Base-by-base conservation (phyloP, 371 early-diverging fungal species). In the Agmasoma carcini region DNA sequence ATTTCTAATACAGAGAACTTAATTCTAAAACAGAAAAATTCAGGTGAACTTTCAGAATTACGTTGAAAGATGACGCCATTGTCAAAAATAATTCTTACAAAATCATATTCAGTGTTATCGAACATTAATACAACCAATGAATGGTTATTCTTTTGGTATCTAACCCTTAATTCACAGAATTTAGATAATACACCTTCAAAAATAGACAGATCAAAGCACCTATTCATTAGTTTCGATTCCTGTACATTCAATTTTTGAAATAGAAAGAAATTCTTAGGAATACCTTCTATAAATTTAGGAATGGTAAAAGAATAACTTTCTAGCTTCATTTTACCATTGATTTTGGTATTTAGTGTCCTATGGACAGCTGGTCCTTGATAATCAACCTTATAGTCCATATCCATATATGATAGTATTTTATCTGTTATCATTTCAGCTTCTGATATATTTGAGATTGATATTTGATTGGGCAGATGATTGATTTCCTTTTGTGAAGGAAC, bases 1-100 rank as follows among this genome's bases (percentile, higher is more conserved):
- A 72, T 36, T 34, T 54, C 52, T 17, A 72, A 53, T 0, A 23
- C 22, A 2, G 51, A 29, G 2, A 33, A n/a, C 1, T n/a, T n/a
- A 40, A 66, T 61, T 33, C 30, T 57, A 29, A 72, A 53, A 11
- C 55, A 55, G 34, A 72, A 48, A 53, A 72, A 72, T 49, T 72
- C 69, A 0, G 72, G 72, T 17, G 39, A 58, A 17, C 49, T 20
- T 27, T 60, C 53, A 41, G 67, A 65, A 33, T 66, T 66, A 14
- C 49, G 22, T 33, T 72, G 72, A 47, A 61, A 72, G 20, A 66
- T 41, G 15, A 72, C 23, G 1, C 34, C 12, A 29, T 65, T 57
- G 19, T 65, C 55, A 34, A 47, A 26, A 26, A 58, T 40, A 15
- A 72, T 60, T 23, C 68, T 25, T 30, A 72, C 50, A 61, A 69